These are phyloP conservation scores for Lactuca sativa DNA, from an alignment of 129 eudicot genomes.

Conservation along the genomic window DNA sequence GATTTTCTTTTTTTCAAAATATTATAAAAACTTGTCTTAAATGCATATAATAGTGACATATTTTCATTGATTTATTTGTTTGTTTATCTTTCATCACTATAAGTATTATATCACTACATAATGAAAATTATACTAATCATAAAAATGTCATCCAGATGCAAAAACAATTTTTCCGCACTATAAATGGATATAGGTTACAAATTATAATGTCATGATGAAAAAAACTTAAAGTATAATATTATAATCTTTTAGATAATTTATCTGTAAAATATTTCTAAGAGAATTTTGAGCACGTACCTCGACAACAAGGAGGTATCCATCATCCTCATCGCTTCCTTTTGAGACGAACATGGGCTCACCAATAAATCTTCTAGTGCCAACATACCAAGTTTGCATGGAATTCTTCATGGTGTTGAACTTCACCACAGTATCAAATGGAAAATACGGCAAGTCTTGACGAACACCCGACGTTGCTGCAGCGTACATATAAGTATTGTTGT, in stretches of 20 bases:
- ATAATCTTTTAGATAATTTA: background rate
- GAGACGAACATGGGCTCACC: constrained; percentile 89
- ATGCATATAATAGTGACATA: no score
- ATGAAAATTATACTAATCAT: no score
- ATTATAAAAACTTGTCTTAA: background rate
- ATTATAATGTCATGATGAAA: no score
- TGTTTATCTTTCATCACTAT: no score
- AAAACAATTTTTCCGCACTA: no score
- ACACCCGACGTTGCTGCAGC: constrained; percentile 81
- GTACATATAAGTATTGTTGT: constrained; percentile 51
- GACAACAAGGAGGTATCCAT: constrained; percentile 86
- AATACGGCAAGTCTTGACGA: constrained; percentile 61
- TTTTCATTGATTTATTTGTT: no score
- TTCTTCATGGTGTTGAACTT: constrained; percentile 50
- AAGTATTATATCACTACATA: no score
- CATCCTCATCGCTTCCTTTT: constrained; percentile 60
- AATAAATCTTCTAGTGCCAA: constrained; percentile 60
- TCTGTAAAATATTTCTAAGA: background rate
- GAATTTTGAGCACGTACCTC: constrained; percentile 49
- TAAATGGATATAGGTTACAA: background rate
- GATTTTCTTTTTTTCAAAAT: background rate
- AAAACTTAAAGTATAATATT: no score
- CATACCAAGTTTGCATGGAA: constrained; percentile 55
- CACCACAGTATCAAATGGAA: constrained; percentile 83
- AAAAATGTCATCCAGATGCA: no score